Conservation (phyloP, 352 stramenopile genomes). For the Phytopythium sindhum region DNA sequence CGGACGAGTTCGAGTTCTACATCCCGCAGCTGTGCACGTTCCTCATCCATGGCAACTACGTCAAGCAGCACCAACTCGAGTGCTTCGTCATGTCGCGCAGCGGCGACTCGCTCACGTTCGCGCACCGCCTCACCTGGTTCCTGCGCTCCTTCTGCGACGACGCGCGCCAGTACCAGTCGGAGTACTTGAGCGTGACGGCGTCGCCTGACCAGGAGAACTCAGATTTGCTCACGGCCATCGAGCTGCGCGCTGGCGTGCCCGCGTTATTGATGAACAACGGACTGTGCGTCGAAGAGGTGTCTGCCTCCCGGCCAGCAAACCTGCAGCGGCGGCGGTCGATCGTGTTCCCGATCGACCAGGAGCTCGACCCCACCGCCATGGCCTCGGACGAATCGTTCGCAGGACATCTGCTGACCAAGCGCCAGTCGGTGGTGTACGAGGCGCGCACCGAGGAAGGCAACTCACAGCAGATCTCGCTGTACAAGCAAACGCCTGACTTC, state of each 20-base stretch:
- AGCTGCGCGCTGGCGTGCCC: slow-evolving; percentile 56
- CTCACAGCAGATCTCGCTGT: slow-evolving; percentile 57
- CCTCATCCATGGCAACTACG: slow-evolving; percentile 79
- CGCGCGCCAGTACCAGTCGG: slow-evolving; percentile 58
- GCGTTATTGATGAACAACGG: slow-evolving; percentile 75
- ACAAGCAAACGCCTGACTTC: slow-evolving; percentile 67
- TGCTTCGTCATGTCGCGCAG: slow-evolving; percentile 85
- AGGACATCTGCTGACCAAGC: slow-evolving; percentile 44
- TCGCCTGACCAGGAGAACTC: slow-evolving; percentile 57
- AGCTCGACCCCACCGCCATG: slow-evolving; percentile 25
- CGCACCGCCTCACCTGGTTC: slow-evolving; percentile 84
- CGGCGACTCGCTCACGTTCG: slow-evolving; percentile 78
- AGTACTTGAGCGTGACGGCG: slow-evolving; percentile 70
- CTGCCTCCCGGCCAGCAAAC: slow-evolving; percentile 35
- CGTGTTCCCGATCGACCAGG: slow-evolving; percentile 57
- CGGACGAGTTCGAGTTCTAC: slow-evolving; percentile 85
- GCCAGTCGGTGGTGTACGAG: slow-evolving; percentile 50
- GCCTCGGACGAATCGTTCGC: slow-evolving; percentile 59
- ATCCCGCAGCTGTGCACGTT: slow-evolving; percentile 89
- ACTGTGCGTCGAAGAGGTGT: slow-evolving; percentile 68
- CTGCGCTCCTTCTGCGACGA: slow-evolving; percentile 82
- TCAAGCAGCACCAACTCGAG: slow-evolving; percentile 78
- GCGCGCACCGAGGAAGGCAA: slow-evolving; percentile 59
- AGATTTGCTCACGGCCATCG: slow-evolving; percentile 63
- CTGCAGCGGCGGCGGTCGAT: slow-evolving; percentile 48